phyloP scores from a whole-genome alignment of 179 eudicot genomes.

The Patellifolia procumbens region DNA sequence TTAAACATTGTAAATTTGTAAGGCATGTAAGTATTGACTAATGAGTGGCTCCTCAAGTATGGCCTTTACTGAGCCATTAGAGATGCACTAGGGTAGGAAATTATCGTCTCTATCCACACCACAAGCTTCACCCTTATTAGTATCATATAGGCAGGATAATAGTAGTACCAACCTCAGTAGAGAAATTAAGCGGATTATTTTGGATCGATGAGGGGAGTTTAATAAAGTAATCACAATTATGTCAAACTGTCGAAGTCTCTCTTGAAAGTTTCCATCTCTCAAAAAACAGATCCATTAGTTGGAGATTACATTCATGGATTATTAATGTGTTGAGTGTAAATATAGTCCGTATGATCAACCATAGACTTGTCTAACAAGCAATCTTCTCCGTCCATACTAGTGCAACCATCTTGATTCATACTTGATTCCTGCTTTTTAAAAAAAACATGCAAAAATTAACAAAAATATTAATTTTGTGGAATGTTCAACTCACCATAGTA shows the following conservation, averaged over 20 bases:
- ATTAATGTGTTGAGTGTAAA: constrained; percentile 18
- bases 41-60: too few relatives aligned
- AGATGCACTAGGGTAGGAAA: too few relatives aligned
- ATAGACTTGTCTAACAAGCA: constrained; percentile 7
- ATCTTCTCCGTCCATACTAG: constrained; percentile 13
- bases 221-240: neutral
- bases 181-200: neutral
- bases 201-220: neutral
- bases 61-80: too few relatives aligned
- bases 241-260: neutral
- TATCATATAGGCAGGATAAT: too few relatives aligned
- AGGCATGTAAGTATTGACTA: too few relatives aligned
- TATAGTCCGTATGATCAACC: constrained; percentile 25
- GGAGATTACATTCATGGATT: neutral
- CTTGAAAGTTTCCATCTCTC: neutral
- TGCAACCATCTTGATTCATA: constrained; percentile 11
- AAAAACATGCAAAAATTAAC: neutral
- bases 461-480: neutral
- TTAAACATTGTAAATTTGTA: too few relatives aligned
- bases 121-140: too few relatives aligned
- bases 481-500: neutral
- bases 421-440: constrained; percentile 14
- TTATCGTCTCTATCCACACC: too few relatives aligned
- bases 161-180: neutral
- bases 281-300: neutral